These are phyloP conservation scores for Silene noctiflora DNA, from an alignment of 179 eudicot genomes.

Conservation along the genomic window DNA sequence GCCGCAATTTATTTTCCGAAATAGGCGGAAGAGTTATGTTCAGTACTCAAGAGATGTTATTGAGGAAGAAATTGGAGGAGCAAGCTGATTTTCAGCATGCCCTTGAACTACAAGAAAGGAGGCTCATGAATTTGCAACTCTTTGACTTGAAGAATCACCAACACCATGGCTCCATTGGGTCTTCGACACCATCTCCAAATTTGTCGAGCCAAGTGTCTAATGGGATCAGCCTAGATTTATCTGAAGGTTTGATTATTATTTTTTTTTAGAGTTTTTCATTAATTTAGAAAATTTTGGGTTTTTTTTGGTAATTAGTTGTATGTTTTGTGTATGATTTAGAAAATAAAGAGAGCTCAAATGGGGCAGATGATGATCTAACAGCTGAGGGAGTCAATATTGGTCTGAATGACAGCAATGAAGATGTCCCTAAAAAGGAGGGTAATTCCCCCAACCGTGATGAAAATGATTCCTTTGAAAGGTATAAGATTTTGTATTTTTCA, in stretches of 20 bases:
- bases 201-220: constrained; percentile 25
- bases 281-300: background rate
- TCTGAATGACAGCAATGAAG: constrained; percentile 30
- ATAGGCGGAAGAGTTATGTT: constrained; percentile 60
- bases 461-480: constrained; percentile 58
- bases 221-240: constrained; percentile 32
- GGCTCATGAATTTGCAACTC: constrained; percentile 73
- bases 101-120: constrained; percentile 64
- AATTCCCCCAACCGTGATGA: constrained; percentile 30
- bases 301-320: background rate
- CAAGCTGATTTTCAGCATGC: constrained; percentile 72
- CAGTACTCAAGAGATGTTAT: constrained; percentile 53
- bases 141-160: constrained; percentile 57
- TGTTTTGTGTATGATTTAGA: constrained; percentile 33
- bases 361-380: constrained; percentile 31
- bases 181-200: constrained; percentile 35
- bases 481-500: background rate
- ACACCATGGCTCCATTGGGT: constrained; percentile 26
- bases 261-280: background rate
- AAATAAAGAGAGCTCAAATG: constrained; percentile 27
- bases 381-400: constrained; percentile 31
- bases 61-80: constrained; percentile 68
- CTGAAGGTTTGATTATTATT: constrained; percentile 44
- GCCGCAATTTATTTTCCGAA: background rate
- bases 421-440: constrained; percentile 28